Conservation (phyloP, 2,329 filamentous ascomycete genomes). For the Diplocarpon mali region DNA sequence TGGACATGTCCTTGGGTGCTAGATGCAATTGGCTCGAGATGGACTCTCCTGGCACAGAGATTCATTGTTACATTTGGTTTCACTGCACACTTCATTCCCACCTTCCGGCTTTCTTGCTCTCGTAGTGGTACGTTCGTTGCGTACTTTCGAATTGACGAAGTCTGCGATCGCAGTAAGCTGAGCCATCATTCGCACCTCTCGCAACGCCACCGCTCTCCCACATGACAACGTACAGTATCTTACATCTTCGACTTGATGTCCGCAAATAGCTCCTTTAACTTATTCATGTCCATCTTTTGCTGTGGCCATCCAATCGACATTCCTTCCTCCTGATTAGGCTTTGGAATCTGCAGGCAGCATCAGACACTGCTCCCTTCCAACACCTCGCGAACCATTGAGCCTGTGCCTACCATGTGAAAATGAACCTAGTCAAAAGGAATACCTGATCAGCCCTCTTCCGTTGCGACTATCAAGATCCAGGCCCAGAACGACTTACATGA, state of each 20-base stretch:
- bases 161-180: no score
- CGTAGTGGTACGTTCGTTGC: no score
- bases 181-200: background rate
- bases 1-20: background rate
- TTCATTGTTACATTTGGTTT: no score
- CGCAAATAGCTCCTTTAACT: constrained; percentile 67
- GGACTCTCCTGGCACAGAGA: no score
- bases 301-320: constrained; percentile 72
- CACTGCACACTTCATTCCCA: no score
- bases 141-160: no score
- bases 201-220: background rate
- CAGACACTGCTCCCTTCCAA: constrained; percentile 2
- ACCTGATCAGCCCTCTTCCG: background rate
- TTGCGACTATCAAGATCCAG: background rate
- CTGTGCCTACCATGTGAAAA: constrained; percentile 69
- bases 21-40: no score
- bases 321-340: constrained; percentile 75
- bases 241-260: constrained; percentile 88
- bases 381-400: background rate
- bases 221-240: constrained; percentile 6
- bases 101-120: no score
- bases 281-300: constrained; percentile 66
- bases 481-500: constrained; percentile 51
- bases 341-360: constrained; percentile 61
- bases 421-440: constrained; percentile 49